Evolutionary conservation across 148 eudicot species (phyloP).

Genomic region (Rhododendron mucronatum): DNA sequence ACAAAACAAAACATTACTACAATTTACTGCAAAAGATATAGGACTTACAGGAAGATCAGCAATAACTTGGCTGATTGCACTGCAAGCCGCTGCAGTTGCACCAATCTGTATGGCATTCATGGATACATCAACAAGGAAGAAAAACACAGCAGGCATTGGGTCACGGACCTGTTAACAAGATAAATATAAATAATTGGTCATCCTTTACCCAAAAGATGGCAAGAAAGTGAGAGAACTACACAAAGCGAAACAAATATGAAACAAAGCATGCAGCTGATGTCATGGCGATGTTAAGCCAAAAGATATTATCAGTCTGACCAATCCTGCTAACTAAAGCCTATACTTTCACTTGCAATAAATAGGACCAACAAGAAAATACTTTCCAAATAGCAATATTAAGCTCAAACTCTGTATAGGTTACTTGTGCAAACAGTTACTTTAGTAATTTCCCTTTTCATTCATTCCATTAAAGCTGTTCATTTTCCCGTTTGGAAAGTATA

Average conservation of each 20-base stretch:
- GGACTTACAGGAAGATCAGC: constrained; percentile 92
- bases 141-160: constrained; percentile 94
- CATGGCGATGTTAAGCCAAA: constrained; percentile 4
- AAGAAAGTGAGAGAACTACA: neutral
- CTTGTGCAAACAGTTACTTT: neutral
- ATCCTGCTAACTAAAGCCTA: neutral
- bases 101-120: constrained; percentile 93
- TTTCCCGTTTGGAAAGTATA: neutral
- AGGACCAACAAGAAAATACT: neutral
- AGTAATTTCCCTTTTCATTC: neutral
- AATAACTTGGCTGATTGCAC: constrained; percentile 91
- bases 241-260: neutral
- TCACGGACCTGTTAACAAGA: constrained; percentile 71
- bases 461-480: neutral
- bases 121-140: constrained; percentile 93
- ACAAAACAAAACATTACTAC: neutral
- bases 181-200: constrained; percentile 3
- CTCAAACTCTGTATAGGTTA: neutral
- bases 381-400: neutral
- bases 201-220: neutral
- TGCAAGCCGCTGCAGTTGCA: constrained; percentile 96
- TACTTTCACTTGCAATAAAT: neutral
- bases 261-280: neutral
- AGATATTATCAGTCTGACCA: neutral
- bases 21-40: neutral